Evolutionary conservation across 1,284 basidiomycete species (phyloP), one percentile per base, ranked within the genome.

Genomic region (Leccinum idahoense): DNA sequence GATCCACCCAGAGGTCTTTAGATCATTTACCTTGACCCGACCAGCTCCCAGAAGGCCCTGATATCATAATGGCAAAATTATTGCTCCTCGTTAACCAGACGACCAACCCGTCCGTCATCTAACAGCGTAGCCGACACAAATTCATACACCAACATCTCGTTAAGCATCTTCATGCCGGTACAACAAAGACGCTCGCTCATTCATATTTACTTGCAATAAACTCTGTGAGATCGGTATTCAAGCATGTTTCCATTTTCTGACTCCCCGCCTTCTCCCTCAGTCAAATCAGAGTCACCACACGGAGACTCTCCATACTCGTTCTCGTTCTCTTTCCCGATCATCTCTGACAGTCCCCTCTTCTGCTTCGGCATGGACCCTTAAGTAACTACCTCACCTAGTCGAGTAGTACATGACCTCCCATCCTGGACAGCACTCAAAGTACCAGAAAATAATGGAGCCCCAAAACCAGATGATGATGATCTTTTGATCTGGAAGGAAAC

Each of bases 101-200:
- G 18, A 18, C 56, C 32, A 37, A 57, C 32, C 56, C 56, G 56
- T 57, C 8, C 20, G 56, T 57, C 18, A 57, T 35, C 58, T 2
- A 6, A 56, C 20, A 1, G 39, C 60, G 29, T 60, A 80, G 80
- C 44, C 80, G 84, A 32, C 72, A 70, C 66, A 80, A 76, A 68
- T 81, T 82, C 70, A 72, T 86, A 62, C 79, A 84, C 66, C 74
- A 79, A 63, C 76, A 74, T 23, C 79, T 86, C 58, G 70, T 88
- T 55, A 77, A 78, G 57, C 89, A 93, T 70, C 67, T 92, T 2
- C 91, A 93, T 71, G 81, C 83, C 44, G 39, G 39, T 39, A 39
- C 6, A 14, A 39, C 37, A 39, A 39, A 39, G 37, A 39, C 37
- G 37, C 14, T 39, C 14, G 37, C 37, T 39, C 37, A 39, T 39